These are phyloP conservation scores for Cylindrodendrum hubeiense DNA, from an alignment of 2,329 filamentous ascomycete species.

Conservation along the genomic window DNA sequence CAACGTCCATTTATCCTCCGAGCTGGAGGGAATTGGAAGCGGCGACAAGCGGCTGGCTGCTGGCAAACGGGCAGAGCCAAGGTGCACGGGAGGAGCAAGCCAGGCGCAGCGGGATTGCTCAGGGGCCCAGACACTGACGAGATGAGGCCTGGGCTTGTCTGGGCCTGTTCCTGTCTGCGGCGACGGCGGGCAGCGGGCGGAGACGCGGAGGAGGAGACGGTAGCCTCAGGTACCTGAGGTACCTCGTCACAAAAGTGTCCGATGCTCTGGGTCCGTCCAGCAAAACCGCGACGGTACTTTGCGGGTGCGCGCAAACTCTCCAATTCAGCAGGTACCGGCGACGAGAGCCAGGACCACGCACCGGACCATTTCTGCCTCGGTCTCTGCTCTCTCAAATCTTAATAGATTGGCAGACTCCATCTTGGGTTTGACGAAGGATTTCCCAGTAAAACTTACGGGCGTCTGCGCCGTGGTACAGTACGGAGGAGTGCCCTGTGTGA, in stretches of 20 bases:
- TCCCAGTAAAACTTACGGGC: not conserved
- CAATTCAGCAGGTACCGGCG: slow-evolving; percentile 11
- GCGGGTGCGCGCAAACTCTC: slow-evolving; percentile 1
- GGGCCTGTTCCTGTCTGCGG: slow-evolving; percentile 9
- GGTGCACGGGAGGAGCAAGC: not conserved
- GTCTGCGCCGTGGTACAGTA: not conserved
- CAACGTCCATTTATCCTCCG: not conserved
- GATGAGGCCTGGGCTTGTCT: slow-evolving; percentile 21
- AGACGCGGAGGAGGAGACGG: slow-evolving; percentile 10
- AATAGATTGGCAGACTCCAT: not conserved
- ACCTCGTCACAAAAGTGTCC: slow-evolving; percentile 3
- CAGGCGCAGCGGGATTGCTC: slow-evolving; percentile 4
- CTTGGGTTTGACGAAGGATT: not conserved
- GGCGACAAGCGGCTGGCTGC: not conserved
- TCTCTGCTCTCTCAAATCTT: not conserved
- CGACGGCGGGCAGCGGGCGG: slow-evolving; percentile 13
- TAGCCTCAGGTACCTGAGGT: slow-evolving; percentile 8
- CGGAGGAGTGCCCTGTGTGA: not conserved
- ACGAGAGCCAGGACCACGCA: slow-evolving; percentile 15
- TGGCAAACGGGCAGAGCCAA: not conserved
- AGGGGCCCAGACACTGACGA: slow-evolving; percentile 21
- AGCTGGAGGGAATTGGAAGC: not conserved
- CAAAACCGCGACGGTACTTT: slow-evolving; percentile 5
- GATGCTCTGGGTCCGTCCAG: slow-evolving; percentile 5
- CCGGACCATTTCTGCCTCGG: not conserved